These are phyloP conservation scores for Hypoxylon fragiforme DNA, from an alignment of 495 filamentous ascomycete genomes.

Conservation along the genomic window DNA sequence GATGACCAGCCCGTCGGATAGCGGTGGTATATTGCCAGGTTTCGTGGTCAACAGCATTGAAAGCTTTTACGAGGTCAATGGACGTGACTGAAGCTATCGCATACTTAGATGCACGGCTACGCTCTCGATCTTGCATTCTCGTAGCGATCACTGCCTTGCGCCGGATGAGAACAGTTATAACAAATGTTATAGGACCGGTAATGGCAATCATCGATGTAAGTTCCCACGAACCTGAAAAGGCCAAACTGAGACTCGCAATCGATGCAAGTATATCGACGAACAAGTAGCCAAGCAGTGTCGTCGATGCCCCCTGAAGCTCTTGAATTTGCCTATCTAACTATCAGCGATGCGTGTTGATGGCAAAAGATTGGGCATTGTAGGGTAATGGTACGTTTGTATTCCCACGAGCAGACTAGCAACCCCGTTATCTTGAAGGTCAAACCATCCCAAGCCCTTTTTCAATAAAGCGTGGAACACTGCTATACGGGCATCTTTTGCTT, in stretches of 20 bases:
- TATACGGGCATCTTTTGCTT: constrained; percentile 66
- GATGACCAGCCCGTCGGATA: constrained; percentile 61
- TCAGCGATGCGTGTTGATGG: constrained; percentile 17
- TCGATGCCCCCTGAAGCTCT: constrained; percentile 79
- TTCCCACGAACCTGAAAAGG: constrained; percentile 79
- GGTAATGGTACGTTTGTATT: constrained; percentile 69
- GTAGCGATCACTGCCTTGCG: constrained; percentile 66
- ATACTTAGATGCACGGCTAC: constrained; percentile 72
- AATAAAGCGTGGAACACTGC: constrained; percentile 69
- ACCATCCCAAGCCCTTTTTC: constrained; percentile 79
- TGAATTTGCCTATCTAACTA: constrained; percentile 65
- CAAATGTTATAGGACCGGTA: constrained; percentile 68
- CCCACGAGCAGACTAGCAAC: constrained; percentile 69
- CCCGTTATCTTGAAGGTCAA: constrained; percentile 72
- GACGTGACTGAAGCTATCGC: constrained; percentile 67
- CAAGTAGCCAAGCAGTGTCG: constrained; percentile 73
- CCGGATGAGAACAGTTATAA: constrained; percentile 62
- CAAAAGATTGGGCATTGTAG: background rate
- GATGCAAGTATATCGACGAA: constrained; percentile 64
- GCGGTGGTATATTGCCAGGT: constrained; percentile 62
- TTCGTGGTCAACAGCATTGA: constrained; percentile 77
- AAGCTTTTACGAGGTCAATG: constrained; percentile 87
- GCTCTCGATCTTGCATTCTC: constrained; percentile 66
- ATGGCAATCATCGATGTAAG: constrained; percentile 82
- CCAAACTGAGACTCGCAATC: constrained; percentile 65